Evolutionary conservation across 305 asterid genomes (phyloP).

Genomic region (Ajuga reptans): DNA sequence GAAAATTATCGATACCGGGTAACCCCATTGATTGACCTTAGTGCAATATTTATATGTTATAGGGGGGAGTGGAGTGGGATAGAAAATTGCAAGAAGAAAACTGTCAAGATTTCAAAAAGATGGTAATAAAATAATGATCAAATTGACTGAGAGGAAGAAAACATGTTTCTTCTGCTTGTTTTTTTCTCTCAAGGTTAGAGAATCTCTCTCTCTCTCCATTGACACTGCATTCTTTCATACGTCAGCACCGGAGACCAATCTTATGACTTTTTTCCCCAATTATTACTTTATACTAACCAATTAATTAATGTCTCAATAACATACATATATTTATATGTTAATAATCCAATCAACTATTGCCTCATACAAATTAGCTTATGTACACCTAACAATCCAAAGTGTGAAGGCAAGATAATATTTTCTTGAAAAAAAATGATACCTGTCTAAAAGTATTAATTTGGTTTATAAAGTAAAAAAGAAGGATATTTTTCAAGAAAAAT

Average conservation of each 20-base stretch:
- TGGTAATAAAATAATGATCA: conserved; percentile 18
- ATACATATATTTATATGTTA: no score
- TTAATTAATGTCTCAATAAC: neutral
- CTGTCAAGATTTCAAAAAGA: conserved; percentile 43
- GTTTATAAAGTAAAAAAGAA: no score
- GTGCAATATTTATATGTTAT: conserved; percentile 22
- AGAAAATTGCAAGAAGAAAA: conserved; percentile 52
- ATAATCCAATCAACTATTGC: no score
- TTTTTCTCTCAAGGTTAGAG: conserved; percentile 48
- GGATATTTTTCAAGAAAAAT: no score
- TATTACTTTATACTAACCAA: conserved; percentile 29
- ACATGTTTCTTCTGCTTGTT: conserved; percentile 59
- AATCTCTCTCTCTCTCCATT: conserved; percentile 53
- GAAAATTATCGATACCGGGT: conserved; percentile 24
- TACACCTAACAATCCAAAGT: no score
- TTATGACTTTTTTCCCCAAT: conserved; percentile 20
- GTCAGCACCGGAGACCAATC: conserved; percentile 51
- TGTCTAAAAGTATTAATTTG: no score
- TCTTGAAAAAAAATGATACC: no score
- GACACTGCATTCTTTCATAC: conserved; percentile 45
- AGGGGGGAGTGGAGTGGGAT: no score
- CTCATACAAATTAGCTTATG: no score
- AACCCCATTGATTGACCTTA: conserved; percentile 56
- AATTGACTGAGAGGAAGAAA: conserved; percentile 42
- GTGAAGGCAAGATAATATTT: no score